Evolutionary conservation across 2,329 filamentous ascomycete genomes (phyloP).

Genomic region (Cladosporium sp.): DNA sequence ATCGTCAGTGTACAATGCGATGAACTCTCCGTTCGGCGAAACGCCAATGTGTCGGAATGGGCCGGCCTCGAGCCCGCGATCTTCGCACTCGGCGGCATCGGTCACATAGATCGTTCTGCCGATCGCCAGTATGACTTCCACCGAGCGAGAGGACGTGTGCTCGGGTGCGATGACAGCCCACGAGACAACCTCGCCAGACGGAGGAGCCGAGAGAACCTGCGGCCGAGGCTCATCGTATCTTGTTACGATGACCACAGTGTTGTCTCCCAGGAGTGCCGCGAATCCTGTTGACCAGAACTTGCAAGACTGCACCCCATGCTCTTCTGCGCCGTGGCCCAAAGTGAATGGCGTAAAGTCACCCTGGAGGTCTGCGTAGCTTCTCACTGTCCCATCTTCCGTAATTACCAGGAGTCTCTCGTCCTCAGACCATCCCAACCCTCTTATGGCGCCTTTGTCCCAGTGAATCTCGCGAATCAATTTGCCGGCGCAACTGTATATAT

Average conservation of each 20-base stretch:
- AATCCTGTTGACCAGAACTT: constrained; percentile 91
- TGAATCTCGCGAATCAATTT: constrained; percentile 65
- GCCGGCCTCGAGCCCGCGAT: constrained; percentile 85
- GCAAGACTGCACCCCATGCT: constrained; percentile 83
- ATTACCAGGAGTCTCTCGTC: constrained; percentile 89
- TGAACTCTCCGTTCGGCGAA: constrained; percentile 85
- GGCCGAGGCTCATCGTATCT: constrained; percentile 89
- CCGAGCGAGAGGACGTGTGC: constrained; percentile 85
- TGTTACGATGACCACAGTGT: constrained; percentile 80
- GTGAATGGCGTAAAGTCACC: constrained; percentile 95
- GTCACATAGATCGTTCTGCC: constrained; percentile 80
- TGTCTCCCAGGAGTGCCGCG: constrained; percentile 86
- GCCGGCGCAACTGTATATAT: constrained; percentile 90
- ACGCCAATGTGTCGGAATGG: constrained; percentile 89
- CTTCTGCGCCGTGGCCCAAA: constrained; percentile 82
- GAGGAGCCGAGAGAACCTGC: constrained; percentile 73
- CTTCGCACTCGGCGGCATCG: constrained; percentile 86
- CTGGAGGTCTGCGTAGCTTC: constrained; percentile 88
- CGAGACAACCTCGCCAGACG: constrained; percentile 76
- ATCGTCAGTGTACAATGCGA: constrained; percentile 81
- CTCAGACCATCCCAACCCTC: constrained; percentile 92
- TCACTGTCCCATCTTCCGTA: constrained; percentile 83
- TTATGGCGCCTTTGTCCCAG: constrained; percentile 88
- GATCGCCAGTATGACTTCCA: constrained; percentile 88
- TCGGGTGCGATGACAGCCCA: constrained; percentile 89